Evolutionary conservation across 2,329 filamentous ascomycete species (phyloP), one percentile per base, ranked within the genome.

Genomic region (Fusarium sp.): DNA sequence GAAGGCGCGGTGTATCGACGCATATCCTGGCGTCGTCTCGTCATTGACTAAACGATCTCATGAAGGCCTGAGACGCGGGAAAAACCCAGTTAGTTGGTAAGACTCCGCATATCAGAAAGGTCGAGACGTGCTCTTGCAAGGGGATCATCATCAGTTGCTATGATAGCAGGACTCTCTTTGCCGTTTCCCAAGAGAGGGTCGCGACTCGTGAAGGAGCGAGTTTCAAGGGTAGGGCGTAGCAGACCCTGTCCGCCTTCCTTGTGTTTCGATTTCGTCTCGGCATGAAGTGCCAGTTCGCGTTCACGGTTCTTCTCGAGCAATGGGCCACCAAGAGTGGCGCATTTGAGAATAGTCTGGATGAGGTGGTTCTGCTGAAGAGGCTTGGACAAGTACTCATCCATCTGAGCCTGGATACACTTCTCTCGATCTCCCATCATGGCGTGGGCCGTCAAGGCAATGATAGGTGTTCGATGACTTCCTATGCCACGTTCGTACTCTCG

Each of bases 381-480:
- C 78, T 99, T 99, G 19, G 95, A 97, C 41, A 99, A 84, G 77
- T 99, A 99, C 79, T 99, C 96, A 78, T 99, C 96, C 96, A 99
- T 99, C 82, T 98, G 94, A 11, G 95, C 96, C 78, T 97, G 93
- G 65, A 99, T 96, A 79, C 96, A 99, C 83, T 97, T 97, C 79
- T 99, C 96, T 49, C 96, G 89, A 76, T 99, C 96, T 69, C 96
- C 96, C 83, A 98, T 90, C 96, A 99, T 99, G 73, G 96, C 96
- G 81, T 99, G 96, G 2, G 96, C 96, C 14, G 96, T 99, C 44
- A 99, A 86, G 3, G 96, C 96, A 74, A 99, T 97, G 75, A 99
- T 97, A 15, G 96, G 96, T 13, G 95, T 97, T 52, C 95, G 88
- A 59, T 92, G 89, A 33, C 93, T 87, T 56, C 90, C 90, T 71